Evolutionary conservation across 352 stramenopile species (phyloP).

Genomic region (Aphanomyces invadans): DNA sequence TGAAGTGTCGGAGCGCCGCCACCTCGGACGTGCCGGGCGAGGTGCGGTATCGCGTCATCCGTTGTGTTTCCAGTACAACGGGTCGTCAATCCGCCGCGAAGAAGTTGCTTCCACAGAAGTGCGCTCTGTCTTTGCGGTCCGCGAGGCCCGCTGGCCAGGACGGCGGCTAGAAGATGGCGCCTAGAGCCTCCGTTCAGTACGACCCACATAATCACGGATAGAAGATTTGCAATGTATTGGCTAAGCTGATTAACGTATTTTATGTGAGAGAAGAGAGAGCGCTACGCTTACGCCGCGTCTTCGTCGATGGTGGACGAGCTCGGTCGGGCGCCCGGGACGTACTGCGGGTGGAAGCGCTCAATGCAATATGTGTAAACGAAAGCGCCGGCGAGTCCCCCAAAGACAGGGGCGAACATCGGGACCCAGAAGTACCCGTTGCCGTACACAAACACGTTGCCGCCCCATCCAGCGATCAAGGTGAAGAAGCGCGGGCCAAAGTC

Average conservation of each 20-base stretch:
- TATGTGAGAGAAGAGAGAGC: neutral
- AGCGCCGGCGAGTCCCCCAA: constrained; percentile 27
- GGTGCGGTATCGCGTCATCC: no score
- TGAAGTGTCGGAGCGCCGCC: no score
- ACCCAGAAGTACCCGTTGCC: constrained; percentile 32
- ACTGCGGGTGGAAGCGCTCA: constrained; percentile 21
- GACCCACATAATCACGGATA: no score
- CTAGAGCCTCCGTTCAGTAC: no score
- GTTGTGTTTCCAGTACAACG: no score
- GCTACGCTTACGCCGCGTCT: constrained; percentile 8
- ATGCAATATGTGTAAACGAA: constrained; percentile 22
- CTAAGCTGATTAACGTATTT: neutral
- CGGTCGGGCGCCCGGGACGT: constrained; percentile 18
- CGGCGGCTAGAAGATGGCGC: no score
- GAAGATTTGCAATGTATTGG: neutral
- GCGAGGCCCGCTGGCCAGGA: no score
- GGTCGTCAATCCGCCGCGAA: no score
- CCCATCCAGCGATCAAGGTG: constrained; percentile 40
- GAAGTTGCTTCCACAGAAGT: no score
- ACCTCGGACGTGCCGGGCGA: no score
- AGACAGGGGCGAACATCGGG: constrained; percentile 33
- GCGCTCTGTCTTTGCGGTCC: no score
- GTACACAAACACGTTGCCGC: constrained; percentile 36
- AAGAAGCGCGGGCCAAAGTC: constrained; percentile 53
- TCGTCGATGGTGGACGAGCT: constrained; percentile 24